Conservation (phyloP, 345 rosid species). For the Nasturtium officinale region DNA sequence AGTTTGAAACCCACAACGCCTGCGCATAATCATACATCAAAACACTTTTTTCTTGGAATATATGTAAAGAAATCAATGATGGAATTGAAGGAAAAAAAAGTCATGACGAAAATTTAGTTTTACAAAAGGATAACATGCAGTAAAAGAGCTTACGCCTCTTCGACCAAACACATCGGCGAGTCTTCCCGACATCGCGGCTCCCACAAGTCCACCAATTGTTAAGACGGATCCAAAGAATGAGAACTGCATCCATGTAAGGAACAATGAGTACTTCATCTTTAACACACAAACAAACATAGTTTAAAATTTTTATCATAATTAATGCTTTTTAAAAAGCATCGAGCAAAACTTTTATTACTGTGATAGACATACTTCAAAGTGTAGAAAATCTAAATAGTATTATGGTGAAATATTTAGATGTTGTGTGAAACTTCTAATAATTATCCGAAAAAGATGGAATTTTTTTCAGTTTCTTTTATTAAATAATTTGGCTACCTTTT, state of each 20-base stretch:
- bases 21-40: slow-evolving; percentile 15
- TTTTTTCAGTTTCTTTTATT: too few species aligned
- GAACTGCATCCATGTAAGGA: slow-evolving; percentile 51
- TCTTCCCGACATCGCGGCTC: slow-evolving; percentile 75
- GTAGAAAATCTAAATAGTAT: not conserved
- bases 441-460: not conserved
- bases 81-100: not conserved
- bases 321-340: too few species aligned
- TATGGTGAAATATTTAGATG: too few species aligned
- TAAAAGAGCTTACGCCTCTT: slow-evolving; percentile 57
- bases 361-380: too few species aligned
- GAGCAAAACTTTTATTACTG: too few species aligned
- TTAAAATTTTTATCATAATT: too few species aligned
- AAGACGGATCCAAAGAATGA: slow-evolving; percentile 79
- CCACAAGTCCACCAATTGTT: slow-evolving; percentile 83
- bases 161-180: slow-evolving; percentile 73
- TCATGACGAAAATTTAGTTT: not conserved
- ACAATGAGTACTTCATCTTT: not conserved
- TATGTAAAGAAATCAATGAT: not conserved
- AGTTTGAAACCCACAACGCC: slow-evolving; percentile 49
- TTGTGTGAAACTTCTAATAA: not conserved
- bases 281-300: too few species aligned
- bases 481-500: not conserved
- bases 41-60: not conserved
- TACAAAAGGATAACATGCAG: not conserved